Evolutionary conservation across 306 rosid species (phyloP).

Genomic region (Vicia sativa): DNA sequence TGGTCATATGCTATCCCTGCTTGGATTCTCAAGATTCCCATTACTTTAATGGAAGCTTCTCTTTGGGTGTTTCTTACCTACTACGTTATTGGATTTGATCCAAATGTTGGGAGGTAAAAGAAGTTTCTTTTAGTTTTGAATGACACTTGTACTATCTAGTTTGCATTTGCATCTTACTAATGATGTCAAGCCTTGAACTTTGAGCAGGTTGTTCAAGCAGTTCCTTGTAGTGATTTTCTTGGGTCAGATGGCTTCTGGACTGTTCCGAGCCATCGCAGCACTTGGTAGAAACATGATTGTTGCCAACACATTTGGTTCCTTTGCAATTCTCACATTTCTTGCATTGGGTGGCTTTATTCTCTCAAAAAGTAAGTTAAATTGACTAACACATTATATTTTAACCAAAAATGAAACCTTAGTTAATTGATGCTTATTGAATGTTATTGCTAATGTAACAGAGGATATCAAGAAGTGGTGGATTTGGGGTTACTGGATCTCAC

Average conservation of each 20-base stretch:
- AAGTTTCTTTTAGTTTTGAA: conserved; percentile 4
- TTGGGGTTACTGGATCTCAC: conserved; percentile 69
- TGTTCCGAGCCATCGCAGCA: conserved; percentile 52
- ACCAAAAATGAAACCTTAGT: neutral
- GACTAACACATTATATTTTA: neutral
- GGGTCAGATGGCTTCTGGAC: conserved; percentile 54
- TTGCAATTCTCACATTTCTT: conserved; percentile 45
- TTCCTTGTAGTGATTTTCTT: conserved; percentile 41
- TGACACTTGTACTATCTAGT: neutral
- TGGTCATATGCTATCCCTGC: conserved; percentile 65
- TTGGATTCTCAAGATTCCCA: conserved; percentile 65
- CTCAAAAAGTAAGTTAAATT: conserved; percentile 42
- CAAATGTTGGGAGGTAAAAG: conserved; percentile 52
- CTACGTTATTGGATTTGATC: conserved; percentile 67
- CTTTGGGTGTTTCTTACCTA: conserved; percentile 62
- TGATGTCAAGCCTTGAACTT: conserved; percentile 9
- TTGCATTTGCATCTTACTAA: conserved; percentile 18
- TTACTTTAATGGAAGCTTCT: conserved; percentile 47
- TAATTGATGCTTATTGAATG: conserved; percentile 25
- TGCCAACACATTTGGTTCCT: conserved; percentile 54
- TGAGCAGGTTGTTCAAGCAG: conserved; percentile 54
- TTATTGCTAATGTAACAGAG: conserved; percentile 39
- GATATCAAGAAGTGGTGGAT: conserved; percentile 58
- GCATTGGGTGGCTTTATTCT: conserved; percentile 56
- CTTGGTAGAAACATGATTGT: conserved; percentile 53